These are phyloP conservation scores for Malbranchea zuffiana DNA, from an alignment of 2,329 filamentous ascomycete genomes.

Conservation along the genomic window DNA sequence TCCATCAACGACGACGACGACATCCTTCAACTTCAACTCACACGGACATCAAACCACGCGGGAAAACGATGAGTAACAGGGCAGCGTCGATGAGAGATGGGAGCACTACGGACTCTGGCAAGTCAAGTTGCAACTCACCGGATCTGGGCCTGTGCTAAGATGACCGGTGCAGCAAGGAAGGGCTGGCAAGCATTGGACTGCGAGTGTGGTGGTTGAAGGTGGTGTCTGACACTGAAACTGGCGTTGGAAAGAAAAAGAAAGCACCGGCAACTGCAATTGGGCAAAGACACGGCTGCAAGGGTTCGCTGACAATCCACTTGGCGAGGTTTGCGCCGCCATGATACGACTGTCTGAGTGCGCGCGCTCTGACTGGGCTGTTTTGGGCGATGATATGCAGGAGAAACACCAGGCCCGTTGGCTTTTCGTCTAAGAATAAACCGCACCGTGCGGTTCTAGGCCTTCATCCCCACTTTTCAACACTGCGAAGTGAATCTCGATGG, in stretches of 20 bases:
- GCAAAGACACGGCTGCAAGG: slow-evolving; percentile 6
- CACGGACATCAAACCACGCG: no score
- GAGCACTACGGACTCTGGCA: no score
- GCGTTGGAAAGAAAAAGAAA: not conserved
- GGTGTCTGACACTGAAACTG: slow-evolving; percentile 3
- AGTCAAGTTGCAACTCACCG: no score
- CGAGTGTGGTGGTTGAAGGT: not conserved
- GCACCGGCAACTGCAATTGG: not conserved
- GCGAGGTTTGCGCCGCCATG: slow-evolving; percentile 3
- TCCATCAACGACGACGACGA: not conserved
- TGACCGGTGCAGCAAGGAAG: no score
- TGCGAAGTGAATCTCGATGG: slow-evolving; percentile 2
- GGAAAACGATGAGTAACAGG: no score
- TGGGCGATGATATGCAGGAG: slow-evolving; percentile 9
- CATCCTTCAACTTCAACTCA: no score
- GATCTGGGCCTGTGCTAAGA: no score
- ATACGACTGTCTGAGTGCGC: slow-evolving; percentile 6
- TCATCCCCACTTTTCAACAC: slow-evolving; percentile 10
- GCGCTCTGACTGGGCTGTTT: slow-evolving; percentile 10
- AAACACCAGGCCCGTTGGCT: slow-evolving; percentile 9
- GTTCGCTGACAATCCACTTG: slow-evolving; percentile 9
- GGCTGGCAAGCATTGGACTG: no score
- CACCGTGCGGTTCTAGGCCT: slow-evolving; percentile 10
- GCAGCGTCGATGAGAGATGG: no score
- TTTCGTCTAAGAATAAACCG: slow-evolving; percentile 7